Base-by-base conservation (phyloP, 306 rosid species). In the Quercus robur region DNA sequence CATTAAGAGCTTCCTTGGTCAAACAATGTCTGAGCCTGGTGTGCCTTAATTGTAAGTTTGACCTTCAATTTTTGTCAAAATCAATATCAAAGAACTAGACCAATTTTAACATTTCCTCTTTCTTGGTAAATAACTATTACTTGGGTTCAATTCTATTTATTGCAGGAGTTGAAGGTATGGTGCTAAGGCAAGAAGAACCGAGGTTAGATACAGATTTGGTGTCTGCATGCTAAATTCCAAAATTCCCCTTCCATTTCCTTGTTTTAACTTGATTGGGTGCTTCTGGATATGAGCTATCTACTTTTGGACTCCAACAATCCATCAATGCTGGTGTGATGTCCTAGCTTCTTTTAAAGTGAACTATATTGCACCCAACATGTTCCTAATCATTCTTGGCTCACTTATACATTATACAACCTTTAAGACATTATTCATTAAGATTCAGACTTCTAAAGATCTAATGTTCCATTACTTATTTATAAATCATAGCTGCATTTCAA, bases 1-100 rank as follows among this genome's bases (percentile, higher is more conserved):
- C 38, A 57, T 35, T 35, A 70, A 70, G 76, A 35, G 74, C 73
- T 78, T 51, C 52, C 81, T 61, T 64, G 14, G 21, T 86, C 54
- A 52, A 49, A 56, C 51, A 59, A 46, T 63, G 26, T 61, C 61
- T 76, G 78, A 71, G 81, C 62, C 31, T 46, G 75, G 5, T 30
- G 26, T 41, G 62, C 73, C 70, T 76, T 74, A 64, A 64, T 58
- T 55, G 77, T 55, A 49, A 64, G 73, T 33, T 17, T 62, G 17
- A 68, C 35, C 8, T 64, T 70, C 11, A 52, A 56, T 49, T n/a
- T 12, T 25, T 19, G 35, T 28, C 67, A 18, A 63, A n/a, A 19
- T 63, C 59, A 66, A 72, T 15, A 28, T 59, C 10, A 67, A 35
- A 67, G 52, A 33, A 17, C 28, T 33, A 67, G 72, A 67, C 52